Percentiles rank a stretch among this genome's conserved stretches.
Evolutionary conservation across 352 stramenopile genomes (phyloP).

Genomic region (Sclerospora graminicola): DNA sequence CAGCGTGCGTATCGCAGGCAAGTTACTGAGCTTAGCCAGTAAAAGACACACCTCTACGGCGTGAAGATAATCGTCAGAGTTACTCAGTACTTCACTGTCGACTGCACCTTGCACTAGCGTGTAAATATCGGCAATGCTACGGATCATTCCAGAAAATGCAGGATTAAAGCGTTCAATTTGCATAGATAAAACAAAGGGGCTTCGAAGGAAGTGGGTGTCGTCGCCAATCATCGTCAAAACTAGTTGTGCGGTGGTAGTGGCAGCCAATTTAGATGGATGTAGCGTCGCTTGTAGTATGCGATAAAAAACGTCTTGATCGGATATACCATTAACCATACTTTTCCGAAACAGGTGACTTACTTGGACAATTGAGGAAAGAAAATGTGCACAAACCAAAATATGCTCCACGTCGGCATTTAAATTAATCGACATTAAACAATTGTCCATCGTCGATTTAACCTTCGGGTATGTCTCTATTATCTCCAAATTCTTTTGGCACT

Average conservation of each 20-base stretch:
- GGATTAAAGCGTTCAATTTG: conserved; percentile 34
- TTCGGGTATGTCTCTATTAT: conserved; percentile 44
- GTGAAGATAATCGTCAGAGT: conserved; percentile 60
- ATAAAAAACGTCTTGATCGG: conserved; percentile 51
- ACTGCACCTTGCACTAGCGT: conserved; percentile 33
- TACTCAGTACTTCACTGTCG: conserved; percentile 29
- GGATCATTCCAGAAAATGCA: conserved; percentile 41
- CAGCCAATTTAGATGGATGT: conserved; percentile 56
- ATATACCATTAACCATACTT: conserved; percentile 34
- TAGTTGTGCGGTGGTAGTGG: conserved; percentile 36
- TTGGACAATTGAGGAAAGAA: conserved; percentile 37
- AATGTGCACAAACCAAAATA: conserved; percentile 49
- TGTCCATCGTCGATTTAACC: conserved; percentile 37
- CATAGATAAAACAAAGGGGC: conserved; percentile 31
- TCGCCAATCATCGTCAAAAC: conserved; percentile 54
- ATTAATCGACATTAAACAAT: conserved; percentile 45
- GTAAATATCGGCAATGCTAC: conserved; percentile 37
- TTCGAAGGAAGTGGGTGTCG: conserved; percentile 36
- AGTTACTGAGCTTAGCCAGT: conserved; percentile 43
- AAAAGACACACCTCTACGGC: conserved; percentile 49
- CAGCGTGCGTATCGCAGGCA: conserved; percentile 30
- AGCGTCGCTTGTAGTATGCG: conserved; percentile 56
- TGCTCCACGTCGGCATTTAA: conserved; percentile 53
- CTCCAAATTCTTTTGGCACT: conserved; percentile 41
- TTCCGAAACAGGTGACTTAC: conserved; percentile 61